These are phyloP conservation scores for Flaveria linearis DNA, from an alignment of 129 eudicot genomes.

Conservation along the genomic window DNA sequence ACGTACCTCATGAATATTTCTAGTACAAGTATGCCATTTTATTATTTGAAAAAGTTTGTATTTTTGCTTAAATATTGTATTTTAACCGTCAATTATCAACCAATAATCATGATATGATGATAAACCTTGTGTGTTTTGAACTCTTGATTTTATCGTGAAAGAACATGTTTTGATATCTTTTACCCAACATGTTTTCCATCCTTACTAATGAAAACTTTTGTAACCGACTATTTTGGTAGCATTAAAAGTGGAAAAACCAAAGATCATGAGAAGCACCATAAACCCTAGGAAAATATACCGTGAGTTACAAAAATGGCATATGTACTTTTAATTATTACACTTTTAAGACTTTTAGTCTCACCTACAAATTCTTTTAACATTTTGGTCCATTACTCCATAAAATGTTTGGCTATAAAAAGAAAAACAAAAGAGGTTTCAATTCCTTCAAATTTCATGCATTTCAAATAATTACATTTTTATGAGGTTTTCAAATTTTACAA, in stretches of 20 bases:
- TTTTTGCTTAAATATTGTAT: neutral
- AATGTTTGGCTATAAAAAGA: neutral
- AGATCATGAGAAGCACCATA: conserved; percentile 10
- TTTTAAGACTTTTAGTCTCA: conserved; percentile 17
- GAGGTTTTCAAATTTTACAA: conserved; percentile 1
- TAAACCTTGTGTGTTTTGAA: neutral
- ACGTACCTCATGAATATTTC: too few species aligned
- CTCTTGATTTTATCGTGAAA: neutral
- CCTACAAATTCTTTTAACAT: conserved; percentile 15
- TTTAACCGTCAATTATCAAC: neutral
- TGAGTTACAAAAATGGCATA: conserved; percentile 5
- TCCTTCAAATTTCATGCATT: neutral
- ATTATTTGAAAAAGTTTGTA: too few species aligned
- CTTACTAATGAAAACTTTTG: neutral
- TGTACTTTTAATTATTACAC: conserved; percentile 14
- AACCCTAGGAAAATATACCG: neutral
- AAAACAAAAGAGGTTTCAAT: neutral
- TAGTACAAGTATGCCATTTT: too few species aligned
- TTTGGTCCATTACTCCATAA: conserved; percentile 10
- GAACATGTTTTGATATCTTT: neutral
- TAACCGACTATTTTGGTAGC: conserved; percentile 9
- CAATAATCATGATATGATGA: neutral
- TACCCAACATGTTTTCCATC: too few species aligned
- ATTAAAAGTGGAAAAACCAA: conserved; percentile 5
- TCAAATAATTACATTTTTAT: neutral